Evolutionary conservation across 768 basidiomycete species (phyloP), one percentile per base, ranked within the genome.

Genomic region (Mycena maculata): DNA sequence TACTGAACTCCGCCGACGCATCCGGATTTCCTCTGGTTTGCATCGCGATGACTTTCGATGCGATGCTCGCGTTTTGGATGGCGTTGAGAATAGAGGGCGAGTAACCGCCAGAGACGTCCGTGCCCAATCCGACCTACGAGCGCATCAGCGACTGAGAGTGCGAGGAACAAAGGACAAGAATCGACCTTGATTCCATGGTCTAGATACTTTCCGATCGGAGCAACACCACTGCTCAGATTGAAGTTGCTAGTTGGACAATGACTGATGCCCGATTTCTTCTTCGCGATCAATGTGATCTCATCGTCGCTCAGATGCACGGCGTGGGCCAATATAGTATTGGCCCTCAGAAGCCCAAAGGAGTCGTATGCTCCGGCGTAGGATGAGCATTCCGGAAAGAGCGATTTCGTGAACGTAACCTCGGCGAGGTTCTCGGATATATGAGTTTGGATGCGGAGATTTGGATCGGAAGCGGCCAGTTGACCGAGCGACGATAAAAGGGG

Each of bases 181-280:
- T 80, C 30, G 61, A 93, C 96, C 85, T 98, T 98, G 76, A 98
- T 86, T 3, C 93, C 95, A 49, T 78, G 80, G 77, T 98, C 96
- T 15, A 98, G 82, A 78, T 92, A 90, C 67, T 84, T 80, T 3
- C 92, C 94, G 8, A 98, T 87, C 20, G 86, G 87, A 2, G 96
- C 92, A 30, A 94, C 84, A 1, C 97, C 97, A 69, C 94, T 96
- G 38, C 89, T 86, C 54, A 99, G 76, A 79, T 97, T 93, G 77
- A 97, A 93, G 77, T 98, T 99, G 73, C 94, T 96, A 28, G 92
- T 92, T 22, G 97, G 96, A 75, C 97, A 98, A 78, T 98, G 97
- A 70, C 92, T 92, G 53, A 99, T 83, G 12, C 96, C 96, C 1
- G 92, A 89, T 10, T 83, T 80, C 55, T 84, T 82, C 70, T 82